These are phyloP conservation scores for Fomitopsis schrenkii DNA, from an alignment of 1,284 basidiomycete genomes.

Conservation along the genomic window DNA sequence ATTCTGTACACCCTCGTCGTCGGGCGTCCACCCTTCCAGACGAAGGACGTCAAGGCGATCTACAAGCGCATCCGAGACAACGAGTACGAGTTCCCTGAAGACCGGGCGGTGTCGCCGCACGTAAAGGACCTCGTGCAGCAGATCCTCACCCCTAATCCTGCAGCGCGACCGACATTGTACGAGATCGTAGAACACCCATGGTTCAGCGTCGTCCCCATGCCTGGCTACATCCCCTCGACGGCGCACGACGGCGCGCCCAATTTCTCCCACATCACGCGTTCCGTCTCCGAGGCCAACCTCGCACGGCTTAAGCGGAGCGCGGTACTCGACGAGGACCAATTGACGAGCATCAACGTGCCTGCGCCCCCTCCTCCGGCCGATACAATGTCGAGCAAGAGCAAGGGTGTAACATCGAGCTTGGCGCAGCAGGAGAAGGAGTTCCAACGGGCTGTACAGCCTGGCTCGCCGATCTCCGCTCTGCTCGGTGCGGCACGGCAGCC, in stretches of 20 bases:
- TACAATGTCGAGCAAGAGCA: constrained; percentile 24
- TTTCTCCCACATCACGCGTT: constrained; percentile 63
- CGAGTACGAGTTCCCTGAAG: constrained; percentile 88
- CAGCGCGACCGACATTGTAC: constrained; percentile 78
- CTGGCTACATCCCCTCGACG: constrained; percentile 73
- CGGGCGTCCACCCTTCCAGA: constrained; percentile 96
- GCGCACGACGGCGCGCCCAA: constrained; percentile 76
- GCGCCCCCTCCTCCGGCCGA: constrained; percentile 17
- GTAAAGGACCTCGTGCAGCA: constrained; percentile 79
- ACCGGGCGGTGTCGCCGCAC: constrained; percentile 68
- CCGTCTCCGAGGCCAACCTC: constrained; percentile 70
- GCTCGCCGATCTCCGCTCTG: constrained; percentile 90
- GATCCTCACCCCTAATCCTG: constrained; percentile 82
- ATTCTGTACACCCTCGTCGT: constrained; percentile 95
- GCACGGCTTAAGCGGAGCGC: constrained; percentile 56
- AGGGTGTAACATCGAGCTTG: constrained; percentile 54
- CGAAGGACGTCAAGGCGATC: constrained; percentile 93
- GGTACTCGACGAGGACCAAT: constrained; percentile 59
- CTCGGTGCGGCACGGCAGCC: constrained; percentile 88
- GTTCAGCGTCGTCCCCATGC: constrained; percentile 82
- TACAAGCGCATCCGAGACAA: constrained; percentile 96
- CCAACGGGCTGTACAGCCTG: constrained; percentile 92
- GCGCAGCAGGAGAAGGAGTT: constrained; percentile 94
- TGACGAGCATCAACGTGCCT: constrained; percentile 36
- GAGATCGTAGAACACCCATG: constrained; percentile 86